Evolutionary conservation across 108 stramenopile species (phyloP).

Genomic region (Pseudonitzschia multistriata): DNA sequence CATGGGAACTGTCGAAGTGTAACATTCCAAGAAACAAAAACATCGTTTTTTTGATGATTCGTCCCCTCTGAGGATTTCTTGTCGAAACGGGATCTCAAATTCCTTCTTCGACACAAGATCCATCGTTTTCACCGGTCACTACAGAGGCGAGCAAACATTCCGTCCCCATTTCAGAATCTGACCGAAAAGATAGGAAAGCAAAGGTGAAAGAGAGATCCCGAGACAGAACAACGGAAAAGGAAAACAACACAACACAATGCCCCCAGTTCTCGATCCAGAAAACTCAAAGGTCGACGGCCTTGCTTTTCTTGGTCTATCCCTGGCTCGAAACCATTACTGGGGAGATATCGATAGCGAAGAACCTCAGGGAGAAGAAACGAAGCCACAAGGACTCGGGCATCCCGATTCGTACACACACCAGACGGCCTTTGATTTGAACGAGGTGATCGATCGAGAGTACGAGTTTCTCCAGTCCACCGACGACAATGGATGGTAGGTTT

Average conservation of each 20-base stretch:
- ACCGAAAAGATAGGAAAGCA: too few relatives aligned
- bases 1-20: too few relatives aligned
- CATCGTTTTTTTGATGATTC: too few relatives aligned
- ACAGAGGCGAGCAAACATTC: too few relatives aligned
- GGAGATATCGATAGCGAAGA: constrained; percentile 1
- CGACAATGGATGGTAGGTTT: constrained; percentile 79
- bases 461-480: constrained; percentile 73
- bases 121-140: too few relatives aligned
- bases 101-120: too few relatives aligned
- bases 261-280: constrained; percentile 75
- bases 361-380: background rate
- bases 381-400: constrained; percentile 40
- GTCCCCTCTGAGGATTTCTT: too few relatives aligned
- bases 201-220: too few relatives aligned
- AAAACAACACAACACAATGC: constrained; percentile 34
- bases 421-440: constrained; percentile 77
- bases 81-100: too few relatives aligned
- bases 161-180: too few relatives aligned
- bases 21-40: too few relatives aligned
- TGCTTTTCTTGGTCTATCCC: constrained; percentile 82
- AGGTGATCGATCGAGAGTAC: constrained; percentile 61
- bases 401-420: constrained; percentile 79
- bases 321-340: constrained; percentile 46
- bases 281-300: constrained; percentile 84
- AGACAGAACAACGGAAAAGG: too few relatives aligned